Evolutionary conservation across 306 rosid species (phyloP), one percentile per base, ranked within the genome.

Genomic region (Urtica urens): DNA sequence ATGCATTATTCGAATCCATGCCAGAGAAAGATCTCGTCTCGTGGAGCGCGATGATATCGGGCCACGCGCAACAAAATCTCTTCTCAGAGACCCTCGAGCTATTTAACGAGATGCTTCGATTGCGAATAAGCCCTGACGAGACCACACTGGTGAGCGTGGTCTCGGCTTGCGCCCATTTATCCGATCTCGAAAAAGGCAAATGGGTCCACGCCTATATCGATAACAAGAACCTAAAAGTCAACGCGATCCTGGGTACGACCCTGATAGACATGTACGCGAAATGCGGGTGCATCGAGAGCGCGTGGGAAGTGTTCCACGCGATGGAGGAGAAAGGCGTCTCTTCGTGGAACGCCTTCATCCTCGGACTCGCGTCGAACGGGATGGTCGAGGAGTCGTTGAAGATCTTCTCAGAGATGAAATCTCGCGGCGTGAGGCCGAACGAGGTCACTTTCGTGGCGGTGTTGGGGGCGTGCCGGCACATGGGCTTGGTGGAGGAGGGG

Each of bases 361-460:
- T 74, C 39, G 93, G 88, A 58, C 65, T 86, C 63, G 88, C 93
- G 29, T 70, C 76, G 77, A 81, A 86, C 51, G 93, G 96, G 26
- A 52, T 69, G 53, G 81, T 74, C 23, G 72, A 74, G 22, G 66
- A 69, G 72, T 74, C 96, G 20, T 93, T 81, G 44, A 47, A 55
- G 59, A 58, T 60, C 60, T 81, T 76, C 53, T 62, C 72, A 13
- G 71, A 76, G 43, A 86, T 79, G 88, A 78, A 74, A 51, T 53
- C 55, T 23, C 53, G 63, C 10, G 51, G 66, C 40, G 66, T 57
- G 25, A 31, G 51, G 39, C 94, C 96, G 25, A 87, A 82, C 69
- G 96, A 87, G 75, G 73, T 82, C 56, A 87, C 96, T 9, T 82
- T 82, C 38, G 63, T 80, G 55, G 94, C 84, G 57, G 84, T 87